phyloP scores from a whole-genome alignment of 331 rosid species.

The Phaseolus coccineus region DNA sequence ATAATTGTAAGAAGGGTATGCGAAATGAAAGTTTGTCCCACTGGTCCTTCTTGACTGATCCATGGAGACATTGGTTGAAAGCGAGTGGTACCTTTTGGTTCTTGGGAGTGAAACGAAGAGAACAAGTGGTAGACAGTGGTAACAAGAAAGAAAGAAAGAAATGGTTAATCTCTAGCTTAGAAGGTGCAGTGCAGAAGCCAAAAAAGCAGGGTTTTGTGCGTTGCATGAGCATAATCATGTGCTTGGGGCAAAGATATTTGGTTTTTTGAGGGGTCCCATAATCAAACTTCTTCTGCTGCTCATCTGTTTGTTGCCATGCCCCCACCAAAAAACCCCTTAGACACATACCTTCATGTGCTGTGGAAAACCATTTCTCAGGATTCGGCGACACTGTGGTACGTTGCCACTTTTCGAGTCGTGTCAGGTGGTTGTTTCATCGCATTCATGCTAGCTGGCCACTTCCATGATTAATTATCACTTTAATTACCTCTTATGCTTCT shows the following conservation, averaged over 20 bases:
- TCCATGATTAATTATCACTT: background rate
- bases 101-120: background rate
- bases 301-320: background rate
- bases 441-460: conserved; percentile 23
- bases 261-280: background rate
- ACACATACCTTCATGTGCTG: conserved; percentile 8
- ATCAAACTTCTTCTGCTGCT: background rate
- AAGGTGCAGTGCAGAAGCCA: background rate
- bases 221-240: conserved; percentile 1
- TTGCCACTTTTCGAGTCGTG: background rate
- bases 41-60: background rate
- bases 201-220: conserved; percentile 4
- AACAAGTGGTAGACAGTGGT: background rate
- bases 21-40: background rate
- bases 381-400: conserved; percentile 29
- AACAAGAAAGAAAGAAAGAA: conserved; percentile 3
- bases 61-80: conserved; percentile 18
- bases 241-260: background rate
- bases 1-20: no score
- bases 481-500: no score
- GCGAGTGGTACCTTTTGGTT: background rate
- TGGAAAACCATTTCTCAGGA: conserved; percentile 12
- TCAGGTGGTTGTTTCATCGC: conserved; percentile 29
- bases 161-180: background rate
- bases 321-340: conserved; percentile 23